These are phyloP conservation scores for Blastocrithidia nonstop DNA, from an alignment of 208 protist species.

Conservation along the genomic window DNA sequence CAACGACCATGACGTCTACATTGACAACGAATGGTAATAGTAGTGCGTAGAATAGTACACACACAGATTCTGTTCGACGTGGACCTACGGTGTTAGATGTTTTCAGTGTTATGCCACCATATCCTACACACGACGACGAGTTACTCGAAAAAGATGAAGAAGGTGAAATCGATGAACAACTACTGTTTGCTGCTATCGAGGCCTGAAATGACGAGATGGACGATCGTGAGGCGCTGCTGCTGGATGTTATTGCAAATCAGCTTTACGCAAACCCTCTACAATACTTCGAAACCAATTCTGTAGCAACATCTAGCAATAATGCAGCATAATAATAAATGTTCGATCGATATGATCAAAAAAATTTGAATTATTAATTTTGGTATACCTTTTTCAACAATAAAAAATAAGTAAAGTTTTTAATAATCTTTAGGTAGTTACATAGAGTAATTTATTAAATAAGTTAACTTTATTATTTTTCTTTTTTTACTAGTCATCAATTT, in stretches of 20 bases:
- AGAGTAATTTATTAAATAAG: too few species aligned
- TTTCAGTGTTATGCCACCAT: slow-evolving; percentile 50
- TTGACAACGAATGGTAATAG: too few species aligned
- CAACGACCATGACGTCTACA: too few species aligned
- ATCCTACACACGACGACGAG: slow-evolving; percentile 43
- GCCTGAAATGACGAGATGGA: slow-evolving; percentile 63
- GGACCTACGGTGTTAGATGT: slow-evolving; percentile 64
- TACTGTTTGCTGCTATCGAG: too few species aligned
- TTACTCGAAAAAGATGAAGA: slow-evolving; percentile 34
- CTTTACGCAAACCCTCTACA: background rate
- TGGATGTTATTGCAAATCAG: slow-evolving; percentile 1
- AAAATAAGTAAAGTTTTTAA: too few species aligned
- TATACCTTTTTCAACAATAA: too few species aligned
- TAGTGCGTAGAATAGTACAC: slow-evolving; percentile 4
- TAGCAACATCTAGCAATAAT: background rate
- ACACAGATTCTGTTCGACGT: too few species aligned
- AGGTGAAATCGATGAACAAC: slow-evolving; percentile 25
- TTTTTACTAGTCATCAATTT: too few species aligned
- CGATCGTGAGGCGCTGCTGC: slow-evolving; percentile 48
- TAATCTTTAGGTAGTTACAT: too few species aligned
- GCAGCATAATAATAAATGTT: background rate
- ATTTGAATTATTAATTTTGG: too few species aligned
- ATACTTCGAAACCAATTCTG: background rate
- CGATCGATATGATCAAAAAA: too few species aligned
- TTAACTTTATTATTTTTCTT: too few species aligned